Base-by-base conservation (phyloP, 2,329 filamentous ascomycete genomes). In the Fusarium camptoceras region DNA sequence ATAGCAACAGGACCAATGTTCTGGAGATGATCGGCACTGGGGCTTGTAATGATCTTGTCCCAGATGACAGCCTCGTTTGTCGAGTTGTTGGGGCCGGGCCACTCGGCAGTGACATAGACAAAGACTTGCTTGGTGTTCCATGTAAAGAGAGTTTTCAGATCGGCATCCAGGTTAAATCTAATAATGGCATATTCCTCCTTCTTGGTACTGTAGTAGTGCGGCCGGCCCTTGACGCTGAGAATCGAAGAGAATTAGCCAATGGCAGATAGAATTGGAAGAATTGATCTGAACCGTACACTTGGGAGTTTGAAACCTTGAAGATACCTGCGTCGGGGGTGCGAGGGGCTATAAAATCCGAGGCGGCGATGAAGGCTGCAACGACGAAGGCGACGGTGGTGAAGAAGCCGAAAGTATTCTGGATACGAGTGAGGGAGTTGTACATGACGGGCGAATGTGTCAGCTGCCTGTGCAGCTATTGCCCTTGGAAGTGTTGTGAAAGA, bases 41-140 rank as follows among this genome's bases (percentile, higher is more conserved):
- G 87, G 73, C 88, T 90, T 46, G 93, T 92, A 82, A 99, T 94
- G 83, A 99, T 98, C 71, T 86, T 87, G 82, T 99, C 95, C 96
- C 95, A 98, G 82, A 99, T 95, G 68, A 98, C 91, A 74, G 93
- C 92, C 81, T 94, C 87, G 81, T 91, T 91, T 68, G 82, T 83
- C 59, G 75, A 78, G 72, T 82, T 82, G 60, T 73, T 71, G 54
- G 69, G 72, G 51, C 76, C 76, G 51, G 77, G 83, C 89, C 89
- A 91, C 75, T 90, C 91, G 57, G 95, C 95, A 58, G 94, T 95
- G 63, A 99, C 90, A 84, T 97, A 99, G 80, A 98, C 90, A 83
- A 98, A 99, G 76, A 99, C 84, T 83, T 98, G 93, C 82, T 99
- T 99, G 22, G 97, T 99, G 86, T 99, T 99, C 96, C 95, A 99